phyloP scores from a whole-genome alignment of 768 basidiomycete genomes.

The Tylopilus rubrobrunneus region DNA sequence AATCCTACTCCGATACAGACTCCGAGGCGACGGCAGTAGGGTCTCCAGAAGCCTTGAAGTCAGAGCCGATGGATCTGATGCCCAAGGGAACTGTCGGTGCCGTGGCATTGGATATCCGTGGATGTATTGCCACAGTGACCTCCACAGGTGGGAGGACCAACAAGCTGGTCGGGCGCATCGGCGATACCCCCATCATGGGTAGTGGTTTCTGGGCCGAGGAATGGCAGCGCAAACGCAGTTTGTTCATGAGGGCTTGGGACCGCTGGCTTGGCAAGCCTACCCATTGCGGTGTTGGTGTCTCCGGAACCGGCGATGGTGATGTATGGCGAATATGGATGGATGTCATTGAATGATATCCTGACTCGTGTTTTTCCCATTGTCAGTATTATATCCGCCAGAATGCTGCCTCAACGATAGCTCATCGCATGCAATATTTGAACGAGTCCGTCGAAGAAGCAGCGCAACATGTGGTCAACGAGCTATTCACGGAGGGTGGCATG shows the following conservation, averaged over 20 bases:
- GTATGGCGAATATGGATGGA: conserved; percentile 37
- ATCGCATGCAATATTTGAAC: conserved; percentile 55
- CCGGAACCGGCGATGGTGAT: conserved; percentile 84
- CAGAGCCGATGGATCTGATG: conserved; percentile 46
- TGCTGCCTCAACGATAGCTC: conserved; percentile 63
- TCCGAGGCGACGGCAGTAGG: conserved; percentile 17
- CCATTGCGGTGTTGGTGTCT: conserved; percentile 60
- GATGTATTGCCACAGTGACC: conserved; percentile 69
- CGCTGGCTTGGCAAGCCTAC: conserved; percentile 33
- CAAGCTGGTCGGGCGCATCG: conserved; percentile 78
- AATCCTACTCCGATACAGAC: conserved; percentile 9
- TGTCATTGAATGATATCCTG: conserved; percentile 1
- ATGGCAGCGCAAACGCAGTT: conserved; percentile 45
- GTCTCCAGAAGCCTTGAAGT: conserved; percentile 11
- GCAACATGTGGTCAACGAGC: conserved; percentile 50
- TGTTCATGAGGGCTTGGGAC: conserved; percentile 37
- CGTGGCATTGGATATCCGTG: conserved; percentile 70
- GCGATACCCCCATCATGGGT: conserved; percentile 78
- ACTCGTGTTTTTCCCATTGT: background rate
- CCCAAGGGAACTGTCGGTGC: conserved; percentile 84
- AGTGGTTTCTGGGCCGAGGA: conserved; percentile 84
- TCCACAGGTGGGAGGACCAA: conserved; percentile 84
- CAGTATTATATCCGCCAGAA: conserved; percentile 77
- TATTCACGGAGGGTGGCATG: conserved; percentile 54
- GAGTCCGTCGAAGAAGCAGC: conserved; percentile 58